These are phyloP conservation scores for Tilletia indica DNA, from an alignment of 1,284 basidiomycete genomes.

Conservation along the genomic window DNA sequence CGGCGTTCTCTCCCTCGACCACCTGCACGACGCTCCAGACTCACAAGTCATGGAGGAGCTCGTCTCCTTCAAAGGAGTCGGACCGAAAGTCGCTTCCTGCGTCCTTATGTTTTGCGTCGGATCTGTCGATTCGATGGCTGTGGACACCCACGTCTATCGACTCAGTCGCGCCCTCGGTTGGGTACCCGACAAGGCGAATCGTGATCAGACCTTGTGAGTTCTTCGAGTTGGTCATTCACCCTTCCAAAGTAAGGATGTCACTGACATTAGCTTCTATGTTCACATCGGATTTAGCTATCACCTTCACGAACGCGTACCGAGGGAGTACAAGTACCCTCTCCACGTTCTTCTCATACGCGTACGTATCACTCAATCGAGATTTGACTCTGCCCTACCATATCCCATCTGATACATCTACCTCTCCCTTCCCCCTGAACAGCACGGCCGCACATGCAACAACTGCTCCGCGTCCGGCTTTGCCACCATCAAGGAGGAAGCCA, in stretches of 20 bases:
- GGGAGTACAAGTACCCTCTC: slow-evolving; percentile 68
- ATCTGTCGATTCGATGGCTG: slow-evolving; percentile 68
- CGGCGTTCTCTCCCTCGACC: slow-evolving; percentile 56
- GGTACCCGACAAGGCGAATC: slow-evolving; percentile 65
- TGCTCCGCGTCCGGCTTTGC: slow-evolving; percentile 54
- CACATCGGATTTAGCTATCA: slow-evolving; percentile 59
- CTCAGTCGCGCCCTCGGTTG: slow-evolving; percentile 68
- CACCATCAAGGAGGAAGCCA: slow-evolving; percentile 43
- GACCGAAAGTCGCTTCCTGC: slow-evolving; percentile 75
- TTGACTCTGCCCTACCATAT: neutral
- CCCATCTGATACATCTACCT: too few relatives aligned
- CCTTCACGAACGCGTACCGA: slow-evolving; percentile 66
- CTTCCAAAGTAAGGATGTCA: neutral
- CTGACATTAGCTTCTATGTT: neutral
- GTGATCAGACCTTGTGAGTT: slow-evolving; percentile 60
- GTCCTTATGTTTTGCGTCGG: slow-evolving; percentile 75
- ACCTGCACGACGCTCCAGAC: slow-evolving; percentile 60
- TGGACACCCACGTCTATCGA: slow-evolving; percentile 68
- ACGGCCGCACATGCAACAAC: slow-evolving; percentile 59
- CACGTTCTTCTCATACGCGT: slow-evolving; percentile 65
- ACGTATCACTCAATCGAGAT: neutral
- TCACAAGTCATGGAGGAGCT: slow-evolving; percentile 66
- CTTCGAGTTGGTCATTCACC: neutral
- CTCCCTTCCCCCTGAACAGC: slow-evolving; percentile 57
- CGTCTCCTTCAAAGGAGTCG: slow-evolving; percentile 61